Conservation (phyloP, 805 yeast genomes). For the Ogataea saltuana region DNA sequence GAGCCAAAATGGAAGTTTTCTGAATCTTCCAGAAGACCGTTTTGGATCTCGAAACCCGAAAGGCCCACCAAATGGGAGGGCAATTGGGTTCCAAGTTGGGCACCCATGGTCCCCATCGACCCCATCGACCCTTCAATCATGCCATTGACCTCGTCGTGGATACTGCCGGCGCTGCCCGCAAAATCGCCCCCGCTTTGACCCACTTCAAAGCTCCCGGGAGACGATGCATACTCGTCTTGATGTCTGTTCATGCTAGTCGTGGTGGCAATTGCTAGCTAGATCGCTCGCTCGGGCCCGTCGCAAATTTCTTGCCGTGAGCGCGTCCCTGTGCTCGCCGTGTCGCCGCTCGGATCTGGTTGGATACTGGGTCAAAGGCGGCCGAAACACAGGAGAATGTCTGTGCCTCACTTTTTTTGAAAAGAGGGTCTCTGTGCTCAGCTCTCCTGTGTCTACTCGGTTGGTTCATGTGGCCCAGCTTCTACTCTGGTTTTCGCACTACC, state of each 20-base stretch:
- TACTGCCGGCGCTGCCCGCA: slow-evolving; percentile 1
- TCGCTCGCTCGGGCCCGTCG: slow-evolving; percentile 7
- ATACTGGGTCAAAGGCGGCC: no score
- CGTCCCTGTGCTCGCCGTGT: slow-evolving; percentile 1
- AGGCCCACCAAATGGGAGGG: slow-evolving; percentile 7
- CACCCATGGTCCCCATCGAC: slow-evolving; percentile 4
- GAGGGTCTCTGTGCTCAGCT: background rate
- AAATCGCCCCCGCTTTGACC: background rate
- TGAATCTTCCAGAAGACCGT: slow-evolving; percentile 9
- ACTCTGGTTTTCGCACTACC: slow-evolving; percentile 1
- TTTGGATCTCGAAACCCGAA: slow-evolving; percentile 7
- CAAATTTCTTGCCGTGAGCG: slow-evolving; percentile 5
- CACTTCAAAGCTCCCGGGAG: slow-evolving; percentile 14
- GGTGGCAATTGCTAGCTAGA: background rate
- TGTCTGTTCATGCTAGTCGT: slow-evolving; percentile 12
- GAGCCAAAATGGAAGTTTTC: slow-evolving; percentile 9
- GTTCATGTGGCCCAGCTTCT: slow-evolving; percentile 1
- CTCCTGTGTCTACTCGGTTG: slow-evolving; percentile 1
- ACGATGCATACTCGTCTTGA: slow-evolving; percentile 11
- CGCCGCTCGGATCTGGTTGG: background rate
- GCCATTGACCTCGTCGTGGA: slow-evolving; percentile 3
- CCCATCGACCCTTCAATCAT: background rate
- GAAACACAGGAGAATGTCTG: no score
- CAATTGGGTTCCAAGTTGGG: slow-evolving; percentile 6
- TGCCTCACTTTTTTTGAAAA: background rate